Evolutionary conservation across 163 green algal species (phyloP), one percentile per base, ranked within the genome.

Genomic region (Dunaliella salina): DNA sequence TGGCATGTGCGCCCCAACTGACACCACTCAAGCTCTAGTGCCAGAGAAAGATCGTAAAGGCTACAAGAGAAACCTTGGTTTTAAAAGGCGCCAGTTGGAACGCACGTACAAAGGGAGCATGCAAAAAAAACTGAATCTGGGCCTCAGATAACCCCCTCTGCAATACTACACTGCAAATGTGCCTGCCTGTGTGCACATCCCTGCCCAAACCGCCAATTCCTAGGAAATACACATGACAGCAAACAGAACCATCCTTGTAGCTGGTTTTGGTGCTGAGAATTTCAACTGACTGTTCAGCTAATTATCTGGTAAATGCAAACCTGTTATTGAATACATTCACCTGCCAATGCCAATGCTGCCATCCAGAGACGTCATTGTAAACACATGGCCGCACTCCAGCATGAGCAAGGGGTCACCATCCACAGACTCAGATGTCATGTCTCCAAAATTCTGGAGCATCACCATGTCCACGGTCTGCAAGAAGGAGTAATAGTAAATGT

Each of bases 361-460:
- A 72, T 92, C 90, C 83, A 93, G 33, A 22, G 84, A 85, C 13
- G 40, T 69, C 81, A 90, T 82, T 4, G 84, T 86, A 45, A 90
- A 91, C 1, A 85, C 86, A 84, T 93, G 90, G 22, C 88, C 86
- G 85, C 90, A 93, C 8, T 33, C 20, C 78, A 93, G 87, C 20
- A 88, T 69, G 5, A 92, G 25, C 34, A 92, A 50, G 0, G 89
- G 89, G 33, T 87, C 83, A 25, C 89, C 86, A 25, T 86, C 63
- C 82, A 90, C 46, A 71, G 85, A 81, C 40, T 87, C 82, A 20
- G 91, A 45, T 0, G 57, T 40, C 63, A 86, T 22, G 35, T 85
- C 57, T 4, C 0, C 18, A 13, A 86, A 24, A 25, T 26, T 29
- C 12, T 83, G 50, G 22, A 80, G 34, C 46, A 84, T 50, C 1